Evolutionary conservation across 116 monocot species (phyloP), one percentile per base, ranked within the genome.

Genomic region (Zostera marina): DNA sequence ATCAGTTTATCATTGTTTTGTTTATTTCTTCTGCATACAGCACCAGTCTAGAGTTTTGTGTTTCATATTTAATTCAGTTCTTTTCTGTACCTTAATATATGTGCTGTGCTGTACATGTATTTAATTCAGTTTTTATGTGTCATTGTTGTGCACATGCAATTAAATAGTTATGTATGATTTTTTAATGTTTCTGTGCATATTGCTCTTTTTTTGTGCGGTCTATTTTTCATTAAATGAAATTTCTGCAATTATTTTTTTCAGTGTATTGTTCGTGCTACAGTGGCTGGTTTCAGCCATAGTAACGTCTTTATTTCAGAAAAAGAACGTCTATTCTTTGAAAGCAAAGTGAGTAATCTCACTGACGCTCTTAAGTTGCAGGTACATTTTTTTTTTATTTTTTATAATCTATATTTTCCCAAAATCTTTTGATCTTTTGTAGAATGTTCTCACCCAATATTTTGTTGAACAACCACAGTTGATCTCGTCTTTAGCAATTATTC

Each of bases 361-460:
- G 89, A 96, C 74, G 75, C 89, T 15, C 11, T 85, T 13, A 58
- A 56, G 32, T 70, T 96, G 66, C 85, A 89, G 96, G 96, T 82
- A 46, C 41, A 45, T 15, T 15, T 12, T 32, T 9, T 4, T 6
- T 26, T 56, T n/a, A n/a, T 26, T 5, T 26, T 38, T 11, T 56
- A 14, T 26, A 5, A 56, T 56, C 39, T 54, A 6, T 55, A 55
- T 32, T 55, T 1, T 26, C 32, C n/a, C 32, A 9, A 55, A 32
- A 11, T 39, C 53, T 21, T 17, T 11, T 22, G 10, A 11, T 2
- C 14, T 41, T 2, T 7, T 41, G 8, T 11, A 14, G 2, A 17
- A 24, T n/a, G 11, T 11, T 61, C 61, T 61, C 11, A 46, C 8
- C 12, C 43, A 24, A 46, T 8, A 67, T 61, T 45, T 16, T 17